phyloP scores from a whole-genome alignment of 208 protist genomes.

The Trypanosoma cruzi region DNA sequence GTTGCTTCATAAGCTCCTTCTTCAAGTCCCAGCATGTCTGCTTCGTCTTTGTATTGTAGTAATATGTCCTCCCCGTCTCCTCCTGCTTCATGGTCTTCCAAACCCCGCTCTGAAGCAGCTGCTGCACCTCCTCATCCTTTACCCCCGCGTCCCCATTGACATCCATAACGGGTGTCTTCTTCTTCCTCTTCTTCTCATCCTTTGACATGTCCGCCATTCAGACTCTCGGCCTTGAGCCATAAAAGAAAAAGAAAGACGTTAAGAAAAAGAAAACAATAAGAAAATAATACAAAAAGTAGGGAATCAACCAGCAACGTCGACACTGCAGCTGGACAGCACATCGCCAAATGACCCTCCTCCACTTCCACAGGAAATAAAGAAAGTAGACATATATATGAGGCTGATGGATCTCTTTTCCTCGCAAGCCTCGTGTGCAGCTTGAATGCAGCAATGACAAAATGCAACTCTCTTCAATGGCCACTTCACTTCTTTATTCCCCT shows the following conservation, averaged over 20 bases:
- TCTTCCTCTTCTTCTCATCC: slow-evolving; percentile 4
- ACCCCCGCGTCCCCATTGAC: not conserved
- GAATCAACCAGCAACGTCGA: too few species aligned
- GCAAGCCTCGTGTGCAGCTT: not conserved
- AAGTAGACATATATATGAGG: not conserved
- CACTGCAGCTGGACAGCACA: too few species aligned
- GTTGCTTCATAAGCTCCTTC: slow-evolving; percentile 37
- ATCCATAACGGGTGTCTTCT: too few species aligned
- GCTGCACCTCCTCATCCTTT: slow-evolving; percentile 12
- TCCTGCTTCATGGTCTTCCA: slow-evolving; percentile 38
- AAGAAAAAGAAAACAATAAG: slow-evolving; percentile 3
- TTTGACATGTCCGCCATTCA: not conserved
- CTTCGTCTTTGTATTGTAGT: slow-evolving; percentile 42
- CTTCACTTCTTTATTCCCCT: too few species aligned
- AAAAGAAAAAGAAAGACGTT: too few species aligned
- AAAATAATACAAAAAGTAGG: too few species aligned
- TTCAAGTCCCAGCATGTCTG: slow-evolving; percentile 47
- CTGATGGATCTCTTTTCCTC: not conserved
- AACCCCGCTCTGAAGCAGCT: slow-evolving; percentile 30
- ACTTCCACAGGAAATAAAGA: too few species aligned
- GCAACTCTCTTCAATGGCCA: not conserved
- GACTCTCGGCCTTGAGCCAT: not conserved
- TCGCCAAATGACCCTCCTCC: too few species aligned
- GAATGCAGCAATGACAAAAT: not conserved
- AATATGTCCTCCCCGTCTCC: slow-evolving; percentile 42